Conservation (phyloP, 176 grass and related monocot species). For the Ensete ventricosum region DNA sequence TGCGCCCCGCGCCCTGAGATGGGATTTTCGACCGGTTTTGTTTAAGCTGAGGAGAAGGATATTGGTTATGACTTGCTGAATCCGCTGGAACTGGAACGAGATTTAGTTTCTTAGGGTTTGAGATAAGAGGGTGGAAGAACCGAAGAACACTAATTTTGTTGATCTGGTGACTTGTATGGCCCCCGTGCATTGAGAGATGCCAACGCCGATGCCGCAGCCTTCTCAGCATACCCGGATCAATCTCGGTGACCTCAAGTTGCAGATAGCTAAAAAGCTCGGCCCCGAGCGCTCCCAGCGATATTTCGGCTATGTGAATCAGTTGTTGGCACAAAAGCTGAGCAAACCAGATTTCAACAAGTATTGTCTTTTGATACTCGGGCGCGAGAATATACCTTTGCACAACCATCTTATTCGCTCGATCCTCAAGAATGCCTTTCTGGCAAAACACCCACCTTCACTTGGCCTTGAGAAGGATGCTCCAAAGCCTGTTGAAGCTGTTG, state of each 20-base stretch:
- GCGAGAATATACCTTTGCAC: constrained; percentile 73
- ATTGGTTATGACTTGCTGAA: not conserved
- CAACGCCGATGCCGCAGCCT: not conserved
- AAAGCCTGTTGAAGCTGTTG: not conserved
- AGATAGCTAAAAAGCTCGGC: constrained; percentile 55
- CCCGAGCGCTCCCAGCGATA: constrained; percentile 57
- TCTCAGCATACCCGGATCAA: constrained; percentile 47
- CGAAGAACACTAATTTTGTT: not conserved
- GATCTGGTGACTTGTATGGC: not conserved
- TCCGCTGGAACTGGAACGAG: not conserved
- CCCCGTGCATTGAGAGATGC: constrained; percentile 13
- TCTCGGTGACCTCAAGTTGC: constrained; percentile 64
- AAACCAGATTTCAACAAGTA: constrained; percentile 75
- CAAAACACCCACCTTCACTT: constrained; percentile 24
- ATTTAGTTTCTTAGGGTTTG: not conserved
- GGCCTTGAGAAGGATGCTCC: constrained; percentile 31
- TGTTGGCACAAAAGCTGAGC: constrained; percentile 62
- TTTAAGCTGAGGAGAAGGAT: not conserved
- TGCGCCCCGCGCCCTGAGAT: not conserved
- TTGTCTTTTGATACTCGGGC: constrained; percentile 49
- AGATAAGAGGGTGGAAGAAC: not conserved
- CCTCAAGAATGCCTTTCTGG: constrained; percentile 53
- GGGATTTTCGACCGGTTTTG: not conserved
- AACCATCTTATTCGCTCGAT: constrained; percentile 66
- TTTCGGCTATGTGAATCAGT: constrained; percentile 59